Evolutionary conservation across 1,284 basidiomycete species (phyloP), one percentile per base, ranked within the genome.

Genomic region (Tylopilus orsonianus): DNA sequence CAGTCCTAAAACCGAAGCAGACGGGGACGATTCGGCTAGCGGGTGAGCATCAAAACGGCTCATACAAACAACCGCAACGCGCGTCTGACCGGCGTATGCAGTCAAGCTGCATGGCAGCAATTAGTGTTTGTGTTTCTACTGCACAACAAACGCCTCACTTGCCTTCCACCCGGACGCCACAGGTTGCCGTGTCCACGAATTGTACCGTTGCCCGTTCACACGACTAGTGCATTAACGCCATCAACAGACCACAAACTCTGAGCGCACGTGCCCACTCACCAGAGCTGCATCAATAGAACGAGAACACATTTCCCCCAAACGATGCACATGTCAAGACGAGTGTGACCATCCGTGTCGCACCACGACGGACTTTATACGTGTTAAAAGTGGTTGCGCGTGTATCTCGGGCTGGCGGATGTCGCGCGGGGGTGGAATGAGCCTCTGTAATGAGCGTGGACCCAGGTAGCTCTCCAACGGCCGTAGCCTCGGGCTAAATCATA

Each of bases 1-100:
- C 49, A 48, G 8, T 45, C 5, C 29, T 52, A 33, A 35, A 60
- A 56, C 26, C 45, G 46, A 29, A 58, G 8, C 20, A 49, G 47
- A 3, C 45, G 52, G 44, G 49, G 44, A 14, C 46, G 40, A 30
- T 1, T 20, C 9, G 42, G 48, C 48, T 58, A 38, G 20, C n/a
- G n/a, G n/a, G n/a, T n/a, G n/a, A n/a, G n/a, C n/a, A n/a, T n/a
- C n/a, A n/a, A n/a, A n/a, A n/a, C n/a, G n/a, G n/a, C n/a, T n/a
- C n/a, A n/a, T n/a, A n/a, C n/a, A n/a, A n/a, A n/a, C n/a, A n/a
- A n/a, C n/a, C n/a, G n/a, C n/a, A n/a, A n/a, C n/a, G n/a, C n/a
- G n/a, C n/a, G n/a, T n/a, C n/a, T n/a, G 22, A 54, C 49, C 18
- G 16, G 50, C 46, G 8, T 54, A 45, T 40, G 16, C 19, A 20